Conservation (phyloP, 2,329 filamentous ascomycete species). For the Aspergillus neotritici region DNA sequence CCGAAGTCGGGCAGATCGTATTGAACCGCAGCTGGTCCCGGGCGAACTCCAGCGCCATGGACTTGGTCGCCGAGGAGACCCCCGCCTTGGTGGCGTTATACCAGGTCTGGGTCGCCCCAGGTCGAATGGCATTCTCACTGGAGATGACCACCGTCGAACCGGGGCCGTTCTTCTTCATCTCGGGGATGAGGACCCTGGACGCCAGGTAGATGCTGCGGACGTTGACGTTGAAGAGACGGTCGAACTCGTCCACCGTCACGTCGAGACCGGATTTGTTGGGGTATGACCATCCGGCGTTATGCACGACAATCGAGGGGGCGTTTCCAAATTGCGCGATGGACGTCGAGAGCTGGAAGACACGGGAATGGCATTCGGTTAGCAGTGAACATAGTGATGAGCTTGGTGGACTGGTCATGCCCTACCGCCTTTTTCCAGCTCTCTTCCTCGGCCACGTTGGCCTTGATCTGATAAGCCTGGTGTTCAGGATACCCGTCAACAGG, state of each 20-base stretch:
- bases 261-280: slow-evolving; percentile 11
- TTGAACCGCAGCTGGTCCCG: slow-evolving; percentile 3
- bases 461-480: too few relatives aligned
- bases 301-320: slow-evolving; percentile 9
- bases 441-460: too few relatives aligned
- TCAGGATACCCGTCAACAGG: too few relatives aligned
- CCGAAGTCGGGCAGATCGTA: slow-evolving; percentile 2
- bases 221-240: slow-evolving; percentile 11
- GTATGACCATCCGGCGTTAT: slow-evolving; percentile 12
- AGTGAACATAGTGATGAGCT: too few relatives aligned
- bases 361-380: too few relatives aligned
- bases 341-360: too few relatives aligned
- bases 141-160: slow-evolving; percentile 3
- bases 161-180: slow-evolving; percentile 4
- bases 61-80: slow-evolving; percentile 4
- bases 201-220: slow-evolving; percentile 5
- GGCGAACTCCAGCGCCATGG: slow-evolving; percentile 2
- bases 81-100: slow-evolving; percentile 6
- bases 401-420: too few relatives aligned
- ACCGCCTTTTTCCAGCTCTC: too few relatives aligned
- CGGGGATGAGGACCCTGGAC: slow-evolving; percentile 2
- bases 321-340: neutral
- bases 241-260: slow-evolving; percentile 9
- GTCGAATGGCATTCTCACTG: slow-evolving; percentile 5
- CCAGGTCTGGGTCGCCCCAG: slow-evolving; percentile 4